Base-by-base conservation (phyloP, 192 early-diverging fungal genomes). In the Rhizoclosmatium sp. region DNA sequence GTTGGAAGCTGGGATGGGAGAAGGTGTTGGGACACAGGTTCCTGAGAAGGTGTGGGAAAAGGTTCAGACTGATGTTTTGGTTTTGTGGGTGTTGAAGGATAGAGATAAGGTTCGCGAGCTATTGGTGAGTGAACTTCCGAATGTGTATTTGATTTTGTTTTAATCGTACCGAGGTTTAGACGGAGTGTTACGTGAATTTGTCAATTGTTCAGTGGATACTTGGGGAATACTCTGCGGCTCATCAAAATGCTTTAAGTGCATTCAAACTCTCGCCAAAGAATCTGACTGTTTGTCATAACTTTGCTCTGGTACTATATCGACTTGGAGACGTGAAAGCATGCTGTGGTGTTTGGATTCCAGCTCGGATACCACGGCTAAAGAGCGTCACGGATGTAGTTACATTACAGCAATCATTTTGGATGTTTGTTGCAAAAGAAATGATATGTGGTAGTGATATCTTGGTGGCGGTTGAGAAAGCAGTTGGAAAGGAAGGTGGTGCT, bases 191-290 rank as follows among this genome's bases (percentile, higher is more conserved):
- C 10, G 66, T 23, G 5, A 68, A 68, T 23, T 23, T 68, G 4
- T 68, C 66, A 16, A 40, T 68, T 7, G 44, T 68, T 44, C 4
- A 68, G 7, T 68, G 66, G 66, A 68, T 68, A 21, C 47, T 44
- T 4, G 66, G 66, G 10, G 7, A 68, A 46, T 68, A 68, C 47
- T 5, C 45, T 10, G 40, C 4, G 4, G 42, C 66, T 5, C 66
- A 68, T 16, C 10, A 19, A 47, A 10, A 47, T 44, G 66, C 66
- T 68, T 44, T 1, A 4, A 10, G 7, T 44, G 66, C 66, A 5
- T 46, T 42, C 66, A 21, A 47, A 48, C 45, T 68, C 10, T 23
- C 66, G 19, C 66, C 66, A 40, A 23, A 4, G 7, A 40, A 7
- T 19, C 5, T 47, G 5, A 46, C 66, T n/a, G 66, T 68, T 4